Percentiles rank a stretch among this genome's conserved stretches.
phyloP scores from a whole-genome alignment of 306 rosid genomes.

The Cicer judaicum region DNA sequence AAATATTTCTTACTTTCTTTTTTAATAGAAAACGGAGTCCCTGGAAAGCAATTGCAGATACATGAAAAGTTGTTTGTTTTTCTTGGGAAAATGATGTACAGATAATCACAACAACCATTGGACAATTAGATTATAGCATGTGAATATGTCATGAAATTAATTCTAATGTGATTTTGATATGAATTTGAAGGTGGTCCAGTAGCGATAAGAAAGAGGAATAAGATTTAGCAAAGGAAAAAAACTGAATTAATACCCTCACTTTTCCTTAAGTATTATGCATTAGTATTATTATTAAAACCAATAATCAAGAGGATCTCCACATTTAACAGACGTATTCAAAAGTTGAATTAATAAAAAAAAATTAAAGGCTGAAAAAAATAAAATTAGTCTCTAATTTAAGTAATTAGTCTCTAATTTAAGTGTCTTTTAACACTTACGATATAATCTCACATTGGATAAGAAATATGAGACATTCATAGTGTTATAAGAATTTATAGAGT shows the following conservation, averaged over 20 bases:
- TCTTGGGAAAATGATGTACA: conserved; percentile 16
- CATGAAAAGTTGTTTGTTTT: conserved; percentile 29
- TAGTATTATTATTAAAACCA: not conserved
- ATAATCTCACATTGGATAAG: no score
- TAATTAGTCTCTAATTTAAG: no score
- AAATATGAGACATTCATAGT: no score
- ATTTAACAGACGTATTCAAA: not conserved
- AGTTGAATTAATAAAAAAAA: not conserved
- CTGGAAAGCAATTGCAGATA: conserved; percentile 24
- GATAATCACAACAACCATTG: not conserved
- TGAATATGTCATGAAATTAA: conserved; percentile 6
- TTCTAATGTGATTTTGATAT: not conserved
- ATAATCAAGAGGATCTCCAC: not conserved
- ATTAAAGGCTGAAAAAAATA: not conserved
- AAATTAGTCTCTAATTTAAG: no score
- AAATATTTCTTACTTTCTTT: not conserved
- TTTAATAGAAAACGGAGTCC: conserved; percentile 29
- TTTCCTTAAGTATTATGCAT: not conserved
- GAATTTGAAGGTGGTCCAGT: not conserved
- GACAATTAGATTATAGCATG: not conserved
- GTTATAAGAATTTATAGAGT: no score
- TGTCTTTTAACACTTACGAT: no score
- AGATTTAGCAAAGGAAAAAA: not conserved
- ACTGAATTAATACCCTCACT: not conserved
- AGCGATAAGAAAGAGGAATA: not conserved